Conservation (phyloP, 228 moss, liverwort and hornwort species). For the Sphagnum fallax region DNA sequence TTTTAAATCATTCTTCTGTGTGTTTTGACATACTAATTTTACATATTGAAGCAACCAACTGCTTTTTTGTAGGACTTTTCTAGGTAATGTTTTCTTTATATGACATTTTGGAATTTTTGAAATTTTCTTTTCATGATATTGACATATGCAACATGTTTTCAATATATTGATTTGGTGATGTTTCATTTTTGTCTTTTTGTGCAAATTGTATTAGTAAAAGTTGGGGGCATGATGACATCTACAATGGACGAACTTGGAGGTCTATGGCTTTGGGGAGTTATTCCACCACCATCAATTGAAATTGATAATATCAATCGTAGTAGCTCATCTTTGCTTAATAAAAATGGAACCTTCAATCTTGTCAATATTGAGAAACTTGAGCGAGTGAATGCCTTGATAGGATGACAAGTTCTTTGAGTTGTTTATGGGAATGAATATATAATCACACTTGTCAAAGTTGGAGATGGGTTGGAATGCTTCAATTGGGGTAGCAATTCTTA, state of each 20-base stretch:
- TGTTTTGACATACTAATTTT: too few species aligned
- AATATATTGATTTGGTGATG: too few species aligned
- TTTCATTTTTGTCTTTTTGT: background rate
- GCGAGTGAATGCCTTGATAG: slow-evolving; percentile 32
- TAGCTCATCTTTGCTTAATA: too few species aligned
- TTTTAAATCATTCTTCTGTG: too few species aligned
- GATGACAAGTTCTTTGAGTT: slow-evolving; percentile 36
- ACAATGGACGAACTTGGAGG: slow-evolving; percentile 40
- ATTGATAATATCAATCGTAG: slow-evolving; percentile 4
- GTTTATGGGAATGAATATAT: slow-evolving; percentile 57
- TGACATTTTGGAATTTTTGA: too few species aligned
- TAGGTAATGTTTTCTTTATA: too few species aligned
- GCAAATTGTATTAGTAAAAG: slow-evolving; percentile 34
- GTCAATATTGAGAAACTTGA: slow-evolving; percentile 45
- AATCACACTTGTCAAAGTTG: slow-evolving; percentile 40
- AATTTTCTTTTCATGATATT: too few species aligned
- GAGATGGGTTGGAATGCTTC: slow-evolving; percentile 29
- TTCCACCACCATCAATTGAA: slow-evolving; percentile 20
- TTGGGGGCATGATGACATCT: slow-evolving; percentile 51
- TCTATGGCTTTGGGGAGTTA: slow-evolving; percentile 55
- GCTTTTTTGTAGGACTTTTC: too few species aligned
- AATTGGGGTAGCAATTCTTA: slow-evolving; percentile 50
- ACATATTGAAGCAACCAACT: too few species aligned
- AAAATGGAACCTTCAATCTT: too few species aligned
- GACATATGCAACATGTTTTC: too few species aligned